Percentiles rank a stretch among this genome's conserved stretches.
Conservation (phyloP, 768 basidiomycete species). For the Leccinum incarnatum region DNA sequence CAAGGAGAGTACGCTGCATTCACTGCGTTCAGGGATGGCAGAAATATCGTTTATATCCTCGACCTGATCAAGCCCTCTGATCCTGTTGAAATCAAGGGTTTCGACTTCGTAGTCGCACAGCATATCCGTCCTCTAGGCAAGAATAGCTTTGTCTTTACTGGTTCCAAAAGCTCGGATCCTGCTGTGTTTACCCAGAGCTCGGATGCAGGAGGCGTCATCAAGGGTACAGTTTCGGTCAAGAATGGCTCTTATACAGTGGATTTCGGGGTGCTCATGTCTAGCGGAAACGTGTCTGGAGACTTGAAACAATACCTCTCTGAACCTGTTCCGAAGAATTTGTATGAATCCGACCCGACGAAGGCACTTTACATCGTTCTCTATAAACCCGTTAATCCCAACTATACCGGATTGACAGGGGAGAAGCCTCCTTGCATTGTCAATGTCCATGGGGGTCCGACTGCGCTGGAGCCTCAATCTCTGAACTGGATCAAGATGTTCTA, state of each 20-base stretch:
- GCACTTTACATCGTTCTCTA: constrained; percentile 57
- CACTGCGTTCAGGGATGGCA: constrained; percentile 29
- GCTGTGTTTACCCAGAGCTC: no score
- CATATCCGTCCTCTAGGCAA: constrained; percentile 2
- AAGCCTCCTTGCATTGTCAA: constrained; percentile 63
- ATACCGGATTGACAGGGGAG: constrained; percentile 44
- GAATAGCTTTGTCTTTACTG: neutral
- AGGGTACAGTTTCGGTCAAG: neutral
- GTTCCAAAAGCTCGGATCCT: neutral
- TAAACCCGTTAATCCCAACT: constrained; percentile 59
- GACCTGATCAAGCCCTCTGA: constrained; percentile 13
- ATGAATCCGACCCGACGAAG: constrained; percentile 7
- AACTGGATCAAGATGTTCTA: constrained; percentile 58
- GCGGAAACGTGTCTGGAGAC: constrained; percentile 9
- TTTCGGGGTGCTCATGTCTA: constrained; percentile 7
- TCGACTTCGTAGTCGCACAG: constrained; percentile 12
- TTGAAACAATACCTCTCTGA: constrained; percentile 10
- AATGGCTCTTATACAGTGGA: neutral
- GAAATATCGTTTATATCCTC: constrained; percentile 34
- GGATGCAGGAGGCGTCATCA: neutral
- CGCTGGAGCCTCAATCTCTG: constrained; percentile 42
- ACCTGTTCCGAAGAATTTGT: constrained; percentile 5
- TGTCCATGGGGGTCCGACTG: constrained; percentile 73
- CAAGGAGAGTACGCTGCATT: constrained; percentile 25
- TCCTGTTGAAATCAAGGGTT: neutral